Evolutionary conservation across 1,139 yeast genomes (phyloP), one percentile per base, ranked within the genome.

Genomic region (Geotrichum klebahnii): DNA sequence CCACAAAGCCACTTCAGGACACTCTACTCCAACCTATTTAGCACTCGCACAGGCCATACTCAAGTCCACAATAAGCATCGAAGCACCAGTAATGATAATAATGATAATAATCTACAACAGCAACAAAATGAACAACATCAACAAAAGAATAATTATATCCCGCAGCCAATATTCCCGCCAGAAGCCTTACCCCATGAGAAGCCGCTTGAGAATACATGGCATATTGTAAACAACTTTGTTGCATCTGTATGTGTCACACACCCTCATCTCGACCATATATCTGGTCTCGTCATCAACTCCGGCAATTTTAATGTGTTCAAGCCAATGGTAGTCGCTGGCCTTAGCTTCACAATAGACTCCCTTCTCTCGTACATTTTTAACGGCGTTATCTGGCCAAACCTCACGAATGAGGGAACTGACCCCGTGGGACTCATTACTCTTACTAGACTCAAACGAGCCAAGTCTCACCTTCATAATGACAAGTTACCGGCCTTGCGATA

Each of bases 201-300:
- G 43, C 48, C 61, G 1, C 53, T 61, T 1, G 57, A 57, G n/a
- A 55, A 58, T 24, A 63, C 81, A 5, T 67, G 72, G 51, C 63
- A 70, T 17, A 59, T 67, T 12, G 49, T 65, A 12, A 55, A 59
- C 22, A 52, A 57, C n/a, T 52, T 53, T 6, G 57, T 76, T 14
- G 55, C 65, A 24, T 70, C 75, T 29, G 79, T 78, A 53, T 73
- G 85, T 46, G 75, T 89, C 33, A 80, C 96, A 1, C 97, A 89
- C 67, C 80, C 92, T 0, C 97, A 89, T 66, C 63, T 88, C 48
- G 97, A 89, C 65, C 97, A 89, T 64, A 74, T 87, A 17, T 67
- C 77, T 3, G 87, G 84, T 1, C 63, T 88, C 48, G 79, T 83
- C 1, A 67, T 88, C 46, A 88, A 87, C 62, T 79, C 89, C 5